Percentiles rank a stretch among this genome's conserved stretches.
Evolutionary conservation across 768 basidiomycete species (phyloP).

Genomic region (Amanita rimosa): DNA sequence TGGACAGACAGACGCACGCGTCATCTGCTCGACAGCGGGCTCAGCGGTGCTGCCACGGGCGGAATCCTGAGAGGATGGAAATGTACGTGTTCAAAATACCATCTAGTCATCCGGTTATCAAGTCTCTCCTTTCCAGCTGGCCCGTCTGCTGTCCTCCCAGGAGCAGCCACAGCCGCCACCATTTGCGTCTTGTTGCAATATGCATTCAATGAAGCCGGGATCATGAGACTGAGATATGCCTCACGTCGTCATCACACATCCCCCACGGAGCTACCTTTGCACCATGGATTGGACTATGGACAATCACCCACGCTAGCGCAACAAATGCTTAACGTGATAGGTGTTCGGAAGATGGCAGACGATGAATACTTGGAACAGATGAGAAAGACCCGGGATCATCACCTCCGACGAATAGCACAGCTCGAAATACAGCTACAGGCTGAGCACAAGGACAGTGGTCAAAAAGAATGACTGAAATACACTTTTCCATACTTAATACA

Average conservation of each 20-base stretch:
- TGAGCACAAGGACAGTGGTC: conserved; percentile 20
- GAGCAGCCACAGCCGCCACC: conserved; percentile 46
- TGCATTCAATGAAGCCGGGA: conserved; percentile 54
- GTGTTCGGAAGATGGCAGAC: conserved; percentile 50
- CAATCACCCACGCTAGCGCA: conserved; percentile 19
- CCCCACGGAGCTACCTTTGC: conserved; percentile 2
- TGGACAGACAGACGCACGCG: conserved; percentile 46
- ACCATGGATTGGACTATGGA: background rate
- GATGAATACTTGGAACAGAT: conserved; percentile 60
- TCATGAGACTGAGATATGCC: conserved; percentile 49
- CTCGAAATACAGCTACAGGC: conserved; percentile 30
- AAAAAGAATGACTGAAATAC: conserved; percentile 8
- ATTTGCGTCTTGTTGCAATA: conserved; percentile 56
- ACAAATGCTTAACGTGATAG: conserved; percentile 31
- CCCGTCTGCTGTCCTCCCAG: conserved; percentile 40
- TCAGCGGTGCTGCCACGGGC: conserved; percentile 64
- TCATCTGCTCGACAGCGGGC: conserved; percentile 56
- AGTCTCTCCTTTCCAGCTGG: conserved; percentile 41
- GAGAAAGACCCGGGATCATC: conserved; percentile 40
- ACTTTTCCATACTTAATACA: background rate
- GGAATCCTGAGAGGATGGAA: conserved; percentile 42
- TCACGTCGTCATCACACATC: conserved; percentile 12
- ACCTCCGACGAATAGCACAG: conserved; percentile 46
- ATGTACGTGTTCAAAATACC: conserved; percentile 30
- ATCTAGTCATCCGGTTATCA: background rate